A percentile compares a stretch with the other conserved stretches of the same genome.
These are phyloP conservation scores for Mucor circinelloides DNA, from an alignment of 371 early-diverging fungal genomes.

Conservation along the genomic window DNA sequence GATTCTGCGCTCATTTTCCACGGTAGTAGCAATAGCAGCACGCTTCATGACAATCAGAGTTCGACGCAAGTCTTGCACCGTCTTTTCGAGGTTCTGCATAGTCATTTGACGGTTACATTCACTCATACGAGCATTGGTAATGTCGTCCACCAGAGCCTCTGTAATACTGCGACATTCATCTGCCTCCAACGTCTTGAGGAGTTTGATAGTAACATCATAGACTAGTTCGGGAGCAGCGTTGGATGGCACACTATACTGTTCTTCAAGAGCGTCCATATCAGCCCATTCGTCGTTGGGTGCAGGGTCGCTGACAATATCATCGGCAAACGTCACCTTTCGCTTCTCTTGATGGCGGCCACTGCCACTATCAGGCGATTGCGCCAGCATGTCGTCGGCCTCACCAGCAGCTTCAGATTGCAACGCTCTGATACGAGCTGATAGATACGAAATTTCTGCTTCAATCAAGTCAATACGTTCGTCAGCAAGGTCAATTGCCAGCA, in stretches of 20 bases:
- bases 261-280: slow-evolving; percentile 59
- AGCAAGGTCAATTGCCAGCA: slow-evolving; percentile 66
- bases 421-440: slow-evolving; percentile 71
- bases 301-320: slow-evolving; percentile 46
- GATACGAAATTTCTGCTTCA: slow-evolving; percentile 80
- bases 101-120: slow-evolving; percentile 67
- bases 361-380: slow-evolving; percentile 1
- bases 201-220: slow-evolving; percentile 63
- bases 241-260: slow-evolving; percentile 57
- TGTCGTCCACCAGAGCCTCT: slow-evolving; percentile 78
- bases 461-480: slow-evolving; percentile 85
- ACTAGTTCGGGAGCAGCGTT: slow-evolving; percentile 62
- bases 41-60: slow-evolving; percentile 82
- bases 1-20: slow-evolving; percentile 80
- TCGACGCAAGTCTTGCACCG: slow-evolving; percentile 70
- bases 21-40: slow-evolving; percentile 75
- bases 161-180: slow-evolving; percentile 73
- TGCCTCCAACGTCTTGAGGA: slow-evolving; percentile 70
- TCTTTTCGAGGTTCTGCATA: slow-evolving; percentile 69
- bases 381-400: slow-evolving; percentile 22
- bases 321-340: slow-evolving; percentile 49
- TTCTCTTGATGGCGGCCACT: slow-evolving; percentile 12
- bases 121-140: slow-evolving; percentile 67
- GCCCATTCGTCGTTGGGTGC: slow-evolving; percentile 44
- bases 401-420: slow-evolving; percentile 76